Base-by-base conservation (phyloP, 768 basidiomycete genomes). In the Punctularia strigosozonata region DNA sequence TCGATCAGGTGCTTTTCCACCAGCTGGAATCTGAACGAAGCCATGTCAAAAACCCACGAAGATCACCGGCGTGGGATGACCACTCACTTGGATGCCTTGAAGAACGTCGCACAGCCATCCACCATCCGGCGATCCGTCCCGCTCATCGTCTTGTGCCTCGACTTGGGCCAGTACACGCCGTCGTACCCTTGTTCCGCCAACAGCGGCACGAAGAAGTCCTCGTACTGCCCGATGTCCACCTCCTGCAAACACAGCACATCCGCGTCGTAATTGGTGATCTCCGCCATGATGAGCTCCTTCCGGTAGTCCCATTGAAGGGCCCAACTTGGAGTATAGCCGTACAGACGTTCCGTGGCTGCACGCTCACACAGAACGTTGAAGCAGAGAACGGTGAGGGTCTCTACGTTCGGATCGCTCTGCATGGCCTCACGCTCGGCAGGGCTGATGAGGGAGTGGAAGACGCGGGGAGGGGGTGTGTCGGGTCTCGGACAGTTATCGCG, bases 321-420 rank as follows among this genome's bases (percentile, higher is more conserved):
- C 94, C 95, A 98, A 1, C 79, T 70, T 1, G 95, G 95, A 0
- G 95, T 98, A 59, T 99, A 99, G 1, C 89, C 90, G 56, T 98
- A 99, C 56, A 92, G 59, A 46, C 75, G 68, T 49, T 82, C 76
- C 22, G 92, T 91, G 12, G 95, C 95, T 50, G 75, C 84, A 54
- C 77, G 75, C 54, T 94, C 87, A 59, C 87, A 92, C 8, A 99
- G 75, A 45, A 98, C 91, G 60, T 99, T 99, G 70, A 89, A 97
- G 56, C 74, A 83, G 14, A 97, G 63, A 22, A 86, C 71, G 36
- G 73, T 82, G 62, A 94, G 79, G 2, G 73, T 75, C 59, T 97
- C 91, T 14, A 73, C 58, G 20, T 67, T 65, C 14, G 80, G 69
- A 51, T 88, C 85, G n/a, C 64, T 57, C 44, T 66, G 58, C 38